Conservation (phyloP, 371 early-diverging fungal genomes). For the Zopfochytrium polystomum region DNA sequence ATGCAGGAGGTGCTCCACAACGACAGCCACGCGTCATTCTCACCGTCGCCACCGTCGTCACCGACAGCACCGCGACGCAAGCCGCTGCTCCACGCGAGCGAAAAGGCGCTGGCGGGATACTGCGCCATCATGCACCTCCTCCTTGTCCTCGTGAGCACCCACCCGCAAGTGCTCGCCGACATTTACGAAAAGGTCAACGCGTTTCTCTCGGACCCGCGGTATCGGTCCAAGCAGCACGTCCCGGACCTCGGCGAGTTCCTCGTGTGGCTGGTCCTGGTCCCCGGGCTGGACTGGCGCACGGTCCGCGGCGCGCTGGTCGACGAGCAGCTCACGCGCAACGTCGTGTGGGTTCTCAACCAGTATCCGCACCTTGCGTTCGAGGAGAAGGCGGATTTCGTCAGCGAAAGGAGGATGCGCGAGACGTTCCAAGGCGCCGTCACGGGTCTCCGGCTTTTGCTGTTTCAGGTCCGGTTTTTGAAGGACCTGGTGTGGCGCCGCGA, state of each 20-base stretch:
- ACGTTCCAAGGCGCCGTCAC: conserved; percentile 16
- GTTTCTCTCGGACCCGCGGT: conserved; percentile 1
- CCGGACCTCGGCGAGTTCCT: conserved; percentile 27
- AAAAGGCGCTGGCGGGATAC: conserved; percentile 22
- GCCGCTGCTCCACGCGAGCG: conserved; percentile 18
- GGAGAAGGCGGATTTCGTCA: background rate
- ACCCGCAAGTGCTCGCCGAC: conserved; percentile 3
- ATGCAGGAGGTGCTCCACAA: no score
- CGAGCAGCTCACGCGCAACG: conserved; percentile 21
- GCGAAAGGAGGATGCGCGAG: conserved; percentile 7
- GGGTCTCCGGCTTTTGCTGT: conserved; percentile 21
- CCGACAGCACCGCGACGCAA: no score
- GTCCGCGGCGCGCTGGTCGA: conserved; percentile 3
- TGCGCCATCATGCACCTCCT: conserved; percentile 22
- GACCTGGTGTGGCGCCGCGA: no score
- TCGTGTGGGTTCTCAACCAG: conserved; percentile 16
- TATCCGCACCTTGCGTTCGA: conserved; percentile 21
- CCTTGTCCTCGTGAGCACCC: conserved; percentile 4
- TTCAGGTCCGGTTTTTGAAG: conserved; percentile 22
- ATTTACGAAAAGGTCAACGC: conserved; percentile 2
- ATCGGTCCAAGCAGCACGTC: conserved; percentile 9
- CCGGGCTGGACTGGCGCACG: conserved; percentile 2
- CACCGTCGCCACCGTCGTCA: no score
- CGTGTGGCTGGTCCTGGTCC: background rate
- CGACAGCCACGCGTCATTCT: no score